phyloP scores from a whole-genome alignment of 768 basidiomycete species.

The Leccinum sublutescens region DNA sequence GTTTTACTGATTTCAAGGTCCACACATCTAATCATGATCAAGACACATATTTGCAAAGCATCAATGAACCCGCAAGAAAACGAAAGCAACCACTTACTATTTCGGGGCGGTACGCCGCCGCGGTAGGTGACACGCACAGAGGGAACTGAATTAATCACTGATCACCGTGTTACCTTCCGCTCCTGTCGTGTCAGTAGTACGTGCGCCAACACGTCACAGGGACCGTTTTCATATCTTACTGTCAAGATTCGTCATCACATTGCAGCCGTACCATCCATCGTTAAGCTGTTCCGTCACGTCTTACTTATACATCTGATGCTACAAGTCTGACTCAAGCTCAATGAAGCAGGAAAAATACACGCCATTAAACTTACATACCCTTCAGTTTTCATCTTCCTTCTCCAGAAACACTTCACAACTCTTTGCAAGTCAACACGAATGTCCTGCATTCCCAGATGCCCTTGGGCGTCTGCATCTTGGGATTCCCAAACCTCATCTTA shows the following conservation, averaged over 20 bases:
- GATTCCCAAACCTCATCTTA: background rate
- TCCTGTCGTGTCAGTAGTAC: background rate
- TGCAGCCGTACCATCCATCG: background rate
- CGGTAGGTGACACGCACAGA: no score
- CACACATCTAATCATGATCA: background rate
- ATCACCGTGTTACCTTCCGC: background rate
- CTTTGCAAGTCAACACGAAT: conserved; percentile 19
- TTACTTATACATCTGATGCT: background rate
- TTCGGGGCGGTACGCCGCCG: no score
- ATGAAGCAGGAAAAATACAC: background rate
- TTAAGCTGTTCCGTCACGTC: background rate
- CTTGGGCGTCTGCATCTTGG: background rate
- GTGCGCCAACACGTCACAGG: background rate
- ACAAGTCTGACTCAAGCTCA: background rate
- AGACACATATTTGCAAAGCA: background rate
- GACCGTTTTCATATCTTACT: background rate
- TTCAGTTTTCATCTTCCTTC: background rate
- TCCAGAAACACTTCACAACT: background rate
- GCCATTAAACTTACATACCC: background rate
- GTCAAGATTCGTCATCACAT: background rate
- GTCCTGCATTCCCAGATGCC: conserved; percentile 21
- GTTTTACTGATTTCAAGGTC: background rate
- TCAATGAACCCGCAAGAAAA: background rate
- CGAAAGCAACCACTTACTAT: no score
- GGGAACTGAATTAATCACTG: background rate